Evolutionary conservation across 2,329 filamentous ascomycete species (phyloP), one percentile per base, ranked within the genome.

Genomic region (Pyrenochaeta sp.): DNA sequence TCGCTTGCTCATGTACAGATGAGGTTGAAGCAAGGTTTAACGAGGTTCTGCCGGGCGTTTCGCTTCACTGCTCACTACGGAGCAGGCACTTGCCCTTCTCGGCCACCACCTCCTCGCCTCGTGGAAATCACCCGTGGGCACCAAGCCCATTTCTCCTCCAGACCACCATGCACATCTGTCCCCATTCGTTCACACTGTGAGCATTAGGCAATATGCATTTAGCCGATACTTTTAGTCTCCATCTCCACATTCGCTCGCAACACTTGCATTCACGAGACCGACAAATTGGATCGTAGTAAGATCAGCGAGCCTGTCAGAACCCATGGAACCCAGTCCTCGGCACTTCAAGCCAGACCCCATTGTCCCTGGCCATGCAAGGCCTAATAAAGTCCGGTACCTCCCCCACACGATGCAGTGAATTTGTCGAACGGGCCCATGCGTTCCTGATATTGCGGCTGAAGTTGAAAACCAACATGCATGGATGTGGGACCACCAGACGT

Each of bases 21-120:
- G 60, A 63, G 33, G 61, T 61, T 48, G 49, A 52, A 59, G 52
- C 54, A 63, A 63, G 50, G 58, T 56, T 56, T 46, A 23, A 21
- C 42, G 31, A 41, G 33, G 32, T 14, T 43, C 47, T 50, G 47
- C 49, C 44, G 42, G 51, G 49, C 58, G 46, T 37, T 39, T 27
- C 36, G 35, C 37, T 43, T 53, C 41, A 31, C 43, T 29, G 30
- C 23, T 45, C 21, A 50, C 54, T 59, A 52, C 49, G 62, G 60
- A 63, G 62, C 56, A 59, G 56, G 56, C 54, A 43, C 56, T 49
- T 46, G 49, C 37, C 36, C 31, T 20, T 32, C 29, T 11, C 14
- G 7, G 39, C 21, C 15, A 30, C 32, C 21, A 21, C 33, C 37
- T 47, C 40, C 17, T 31, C 42, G n/a, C 42, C 31, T 45, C 45